These are phyloP conservation scores for Aspergillus pseudonomiae DNA, from an alignment of 2,329 filamentous ascomycete species.

Conservation along the genomic window DNA sequence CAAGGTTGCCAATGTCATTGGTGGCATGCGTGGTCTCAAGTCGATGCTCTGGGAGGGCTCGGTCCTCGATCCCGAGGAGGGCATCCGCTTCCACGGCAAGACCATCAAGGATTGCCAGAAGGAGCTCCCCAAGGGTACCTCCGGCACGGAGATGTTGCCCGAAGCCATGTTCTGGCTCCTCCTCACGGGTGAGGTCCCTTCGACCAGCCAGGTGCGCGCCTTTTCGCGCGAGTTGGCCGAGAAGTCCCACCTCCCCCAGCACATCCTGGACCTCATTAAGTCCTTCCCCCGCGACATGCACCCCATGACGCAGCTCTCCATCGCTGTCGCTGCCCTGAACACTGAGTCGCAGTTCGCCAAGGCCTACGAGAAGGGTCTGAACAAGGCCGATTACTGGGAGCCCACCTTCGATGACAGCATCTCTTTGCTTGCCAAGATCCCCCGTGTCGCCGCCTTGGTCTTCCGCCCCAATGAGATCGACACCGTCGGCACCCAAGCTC, in stretches of 20 bases:
- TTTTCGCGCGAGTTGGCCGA: constrained; percentile 87
- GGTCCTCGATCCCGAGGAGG: constrained; percentile 93
- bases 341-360: constrained; percentile 93
- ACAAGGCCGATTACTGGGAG: constrained; percentile 99
- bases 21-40: constrained; percentile 96
- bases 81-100: constrained; percentile 95
- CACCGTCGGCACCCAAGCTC: constrained; percentile 71
- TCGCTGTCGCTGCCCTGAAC: constrained; percentile 93
- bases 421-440: constrained; percentile 90
- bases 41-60: constrained; percentile 99
- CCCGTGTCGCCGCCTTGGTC: constrained; percentile 94
- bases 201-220: constrained; percentile 74
- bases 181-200: constrained; percentile 88
- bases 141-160: constrained; percentile 92
- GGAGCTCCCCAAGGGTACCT: constrained; percentile 87
- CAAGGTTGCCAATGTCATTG: constrained; percentile 90
- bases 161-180: constrained; percentile 99
- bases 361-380: constrained; percentile 85
- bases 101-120: constrained; percentile 98
- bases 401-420: constrained; percentile 96
- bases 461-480: constrained; percentile 83
- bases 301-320: constrained; percentile 97
- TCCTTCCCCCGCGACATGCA: constrained; percentile 87
- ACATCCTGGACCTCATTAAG: constrained; percentile 86
- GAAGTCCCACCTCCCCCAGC: constrained; percentile 78